Evolutionary conservation across 2,329 filamentous ascomycete species (phyloP).

Genomic region (Cercospora brassicicola): DNA sequence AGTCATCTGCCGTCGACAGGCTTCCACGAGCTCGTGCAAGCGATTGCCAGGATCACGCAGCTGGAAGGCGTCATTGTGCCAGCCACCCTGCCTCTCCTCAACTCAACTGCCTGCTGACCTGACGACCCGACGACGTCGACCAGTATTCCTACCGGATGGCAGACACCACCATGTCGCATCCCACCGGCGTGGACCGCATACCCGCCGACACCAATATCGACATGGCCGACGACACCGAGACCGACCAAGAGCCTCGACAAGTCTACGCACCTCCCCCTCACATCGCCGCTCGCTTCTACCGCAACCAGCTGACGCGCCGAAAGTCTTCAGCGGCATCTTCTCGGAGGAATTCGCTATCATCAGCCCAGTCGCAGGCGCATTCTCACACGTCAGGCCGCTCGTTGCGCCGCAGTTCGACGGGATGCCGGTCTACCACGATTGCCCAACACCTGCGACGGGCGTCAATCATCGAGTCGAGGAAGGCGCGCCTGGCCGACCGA

Average conservation of each 20-base stretch:
- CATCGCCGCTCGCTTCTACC: slow-evolving; percentile 76
- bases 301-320: slow-evolving; percentile 59
- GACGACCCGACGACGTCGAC: background rate
- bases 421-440: slow-evolving; percentile 69
- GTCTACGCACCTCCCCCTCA: slow-evolving; percentile 68
- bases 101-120: slow-evolving; percentile 3
- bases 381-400: slow-evolving; percentile 67
- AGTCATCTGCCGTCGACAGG: slow-evolving; percentile 11
- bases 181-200: slow-evolving; percentile 4
- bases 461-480: slow-evolving; percentile 77
- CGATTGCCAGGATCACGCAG: slow-evolving; percentile 7
- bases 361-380: slow-evolving; percentile 62
- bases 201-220: slow-evolving; percentile 7
- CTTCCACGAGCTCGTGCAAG: slow-evolving; percentile 14
- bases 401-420: slow-evolving; percentile 42
- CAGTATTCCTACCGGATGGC: slow-evolving; percentile 4
- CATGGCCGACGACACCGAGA: slow-evolving; percentile 21
- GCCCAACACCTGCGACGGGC: slow-evolving; percentile 77
- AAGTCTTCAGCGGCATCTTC: slow-evolving; percentile 77
- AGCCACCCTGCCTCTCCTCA: background rate
- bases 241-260: slow-evolving; percentile 20
- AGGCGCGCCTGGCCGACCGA: slow-evolving; percentile 74
- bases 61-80: slow-evolving; percentile 10
- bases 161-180: slow-evolving; percentile 15
- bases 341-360: slow-evolving; percentile 76